These are phyloP conservation scores for Fraxinus greggii DNA, from an alignment of 305 asterid species.

Conservation along the genomic window DNA sequence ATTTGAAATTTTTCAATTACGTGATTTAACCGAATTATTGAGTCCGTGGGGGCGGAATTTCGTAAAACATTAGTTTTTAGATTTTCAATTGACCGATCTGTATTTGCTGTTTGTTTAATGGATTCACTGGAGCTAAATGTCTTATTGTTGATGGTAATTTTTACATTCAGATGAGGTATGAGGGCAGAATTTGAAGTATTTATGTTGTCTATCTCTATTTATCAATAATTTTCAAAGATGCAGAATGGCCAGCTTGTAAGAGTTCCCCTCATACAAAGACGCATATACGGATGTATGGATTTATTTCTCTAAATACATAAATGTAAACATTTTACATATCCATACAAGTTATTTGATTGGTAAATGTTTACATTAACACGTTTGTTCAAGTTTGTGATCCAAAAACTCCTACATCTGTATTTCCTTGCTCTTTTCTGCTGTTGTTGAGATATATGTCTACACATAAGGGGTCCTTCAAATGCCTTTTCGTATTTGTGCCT, in stretches of 20 bases:
- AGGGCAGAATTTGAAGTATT: neutral
- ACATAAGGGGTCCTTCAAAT: neutral
- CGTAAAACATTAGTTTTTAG: neutral
- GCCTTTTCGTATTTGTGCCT: neutral
- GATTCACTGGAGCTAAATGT: neutral
- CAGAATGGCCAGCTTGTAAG: neutral
- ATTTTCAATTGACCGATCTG: neutral
- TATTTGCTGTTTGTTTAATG: neutral
- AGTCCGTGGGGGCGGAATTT: neutral
- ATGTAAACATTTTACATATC: neutral
- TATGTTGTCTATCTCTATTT: neutral
- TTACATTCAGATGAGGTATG: neutral
- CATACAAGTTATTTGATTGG: neutral
- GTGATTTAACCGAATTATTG: neutral
- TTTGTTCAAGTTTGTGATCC: neutral
- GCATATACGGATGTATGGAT: neutral
- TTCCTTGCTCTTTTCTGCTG: neutral
- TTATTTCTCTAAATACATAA: neutral
- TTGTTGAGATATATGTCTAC: neutral
- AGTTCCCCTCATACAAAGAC: neutral
- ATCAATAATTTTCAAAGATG: neutral
- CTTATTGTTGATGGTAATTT: neutral
- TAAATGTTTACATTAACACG: neutral
- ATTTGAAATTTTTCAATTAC: neutral
- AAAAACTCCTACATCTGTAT: neutral